Percentiles rank a stretch among this genome's conserved stretches.
Conservation (phyloP, 2,329 filamentous ascomycete species). For the Hymenoscyphus occultus region DNA sequence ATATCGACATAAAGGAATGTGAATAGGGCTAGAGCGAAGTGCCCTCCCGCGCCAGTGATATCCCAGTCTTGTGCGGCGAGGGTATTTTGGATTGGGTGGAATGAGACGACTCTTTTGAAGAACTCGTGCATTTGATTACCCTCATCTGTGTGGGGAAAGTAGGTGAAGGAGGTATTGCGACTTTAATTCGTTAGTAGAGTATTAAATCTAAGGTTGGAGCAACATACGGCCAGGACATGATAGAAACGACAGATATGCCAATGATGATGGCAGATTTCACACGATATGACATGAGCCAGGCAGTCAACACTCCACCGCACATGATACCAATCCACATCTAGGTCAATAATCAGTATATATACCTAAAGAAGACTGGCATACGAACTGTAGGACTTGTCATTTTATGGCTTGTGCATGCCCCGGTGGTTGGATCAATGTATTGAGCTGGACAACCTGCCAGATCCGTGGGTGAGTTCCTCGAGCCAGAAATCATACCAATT, state of each 20-base stretch:
- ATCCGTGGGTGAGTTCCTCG: slow-evolving; percentile 66
- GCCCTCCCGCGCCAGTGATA: slow-evolving; percentile 46
- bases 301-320: slow-evolving; percentile 74
- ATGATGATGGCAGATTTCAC: slow-evolving; percentile 73
- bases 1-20: slow-evolving; percentile 80
- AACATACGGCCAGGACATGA: slow-evolving; percentile 71
- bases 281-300: slow-evolving; percentile 75
- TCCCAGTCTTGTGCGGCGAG: slow-evolving; percentile 67
- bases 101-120: slow-evolving; percentile 69
- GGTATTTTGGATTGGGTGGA: slow-evolving; percentile 65
- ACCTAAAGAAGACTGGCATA: not conserved
- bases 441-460: slow-evolving; percentile 70
- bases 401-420: slow-evolving; percentile 56
- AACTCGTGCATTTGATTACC: slow-evolving; percentile 66
- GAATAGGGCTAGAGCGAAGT: slow-evolving; percentile 69
- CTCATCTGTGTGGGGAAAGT: slow-evolving; percentile 64
- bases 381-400: slow-evolving; percentile 73
- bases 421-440: slow-evolving; percentile 45
- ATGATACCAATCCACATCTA: slow-evolving; percentile 84
- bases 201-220: not conserved
- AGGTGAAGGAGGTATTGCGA: slow-evolving; percentile 66
- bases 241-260: slow-evolving; percentile 68
- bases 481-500: slow-evolving; percentile 76
- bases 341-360: slow-evolving; percentile 5
- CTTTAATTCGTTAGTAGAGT: slow-evolving; percentile 36